Base-by-base conservation (phyloP, 2,329 filamentous ascomycete species). In the Teratosphaeria zuluensis region DNA sequence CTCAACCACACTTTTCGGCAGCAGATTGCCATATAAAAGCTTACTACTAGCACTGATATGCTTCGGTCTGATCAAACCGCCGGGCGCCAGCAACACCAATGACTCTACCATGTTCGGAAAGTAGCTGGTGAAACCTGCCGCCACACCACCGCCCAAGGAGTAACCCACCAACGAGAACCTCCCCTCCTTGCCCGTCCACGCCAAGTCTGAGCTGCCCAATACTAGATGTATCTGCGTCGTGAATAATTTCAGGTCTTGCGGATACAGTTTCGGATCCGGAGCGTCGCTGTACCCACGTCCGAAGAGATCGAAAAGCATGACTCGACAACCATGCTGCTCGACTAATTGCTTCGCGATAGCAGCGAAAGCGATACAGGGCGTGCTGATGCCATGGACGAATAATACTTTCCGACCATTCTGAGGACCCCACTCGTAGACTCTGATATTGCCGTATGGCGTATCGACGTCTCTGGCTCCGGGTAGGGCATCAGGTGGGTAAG, bases 381-480 rank as follows among this genome's bases (percentile, higher is more conserved):
- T 94, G 55, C 84, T 88, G 66, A 94, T 92, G 4, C 90, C 90
- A 71, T 92, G 90, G 16, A 95, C 74, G 30, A 95, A 75, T 14
- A 95, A 75, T 1, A 92, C 84, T 67, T 86, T 90, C 31, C 84
- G 80, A 1, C 89, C 89, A 38, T 80, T 75, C 59, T 84, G 80
- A 0, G 88, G 87, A 0, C 90, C 90, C 81, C 86, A 94, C 76
- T 95, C 90, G 69, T 90, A 92, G 2, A 89, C 85, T 53, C 86
- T 78, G 61, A 89, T 82, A 4, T 76, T 82, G 16, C 90, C 89
- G 68, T 89, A 91, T 3, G 85, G 83, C 3, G 84, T 87, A 12
- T 77, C 69, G 16, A 94, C 84, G 69, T 90, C 83, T 59, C 88
- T 80, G 0, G 77, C 82, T 6, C 88, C 86, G 0, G 87, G 88